Percentiles rank a stretch among this genome's conserved stretches.
phyloP scores from a whole-genome alignment of 1,284 basidiomycete genomes.

The Cryptococcus hybrid region DNA sequence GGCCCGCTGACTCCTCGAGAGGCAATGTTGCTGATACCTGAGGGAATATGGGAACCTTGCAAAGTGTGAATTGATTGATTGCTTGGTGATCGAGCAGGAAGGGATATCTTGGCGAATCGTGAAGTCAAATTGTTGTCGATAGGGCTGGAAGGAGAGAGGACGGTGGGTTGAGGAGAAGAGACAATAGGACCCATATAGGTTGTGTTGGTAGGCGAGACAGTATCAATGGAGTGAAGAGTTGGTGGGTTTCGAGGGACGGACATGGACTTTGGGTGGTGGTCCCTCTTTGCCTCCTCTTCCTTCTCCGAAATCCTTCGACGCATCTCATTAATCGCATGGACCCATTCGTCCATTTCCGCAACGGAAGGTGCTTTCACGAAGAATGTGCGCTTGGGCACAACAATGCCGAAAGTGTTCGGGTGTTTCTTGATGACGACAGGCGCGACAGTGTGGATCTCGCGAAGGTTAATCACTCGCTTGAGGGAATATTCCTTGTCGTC shows the following conservation, averaged over 20 bases:
- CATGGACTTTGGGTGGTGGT: constrained; percentile 5
- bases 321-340: constrained; percentile 74
- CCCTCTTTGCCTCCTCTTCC: constrained; percentile 32
- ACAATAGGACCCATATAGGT: constrained; percentile 7
- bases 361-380: constrained; percentile 78
- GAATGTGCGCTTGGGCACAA: constrained; percentile 87
- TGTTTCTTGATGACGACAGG: constrained; percentile 87
- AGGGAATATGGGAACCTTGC: constrained; percentile 1
- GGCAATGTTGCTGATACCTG: background rate
- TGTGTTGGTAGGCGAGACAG: constrained; percentile 7
- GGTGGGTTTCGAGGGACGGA: background rate
- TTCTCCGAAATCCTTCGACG: constrained; percentile 60
- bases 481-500: constrained; percentile 87
- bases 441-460: constrained; percentile 87
- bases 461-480: constrained; percentile 81
- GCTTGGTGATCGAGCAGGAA: constrained; percentile 8
- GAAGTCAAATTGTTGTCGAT: constrained; percentile 20
- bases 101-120: constrained; percentile 19
- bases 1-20: constrained; percentile 5
- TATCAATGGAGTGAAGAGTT: constrained; percentile 12
- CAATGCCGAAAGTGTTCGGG: constrained; percentile 84
- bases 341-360: constrained; percentile 79
- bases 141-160: constrained; percentile 7
- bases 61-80: constrained; percentile 1
- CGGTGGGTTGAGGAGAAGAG: background rate